A percentile compares a stretch with the other conserved stretches of the same genome.
Conservation (phyloP, 352 stramenopile genomes). For the Phytopythium kandeliae region DNA sequence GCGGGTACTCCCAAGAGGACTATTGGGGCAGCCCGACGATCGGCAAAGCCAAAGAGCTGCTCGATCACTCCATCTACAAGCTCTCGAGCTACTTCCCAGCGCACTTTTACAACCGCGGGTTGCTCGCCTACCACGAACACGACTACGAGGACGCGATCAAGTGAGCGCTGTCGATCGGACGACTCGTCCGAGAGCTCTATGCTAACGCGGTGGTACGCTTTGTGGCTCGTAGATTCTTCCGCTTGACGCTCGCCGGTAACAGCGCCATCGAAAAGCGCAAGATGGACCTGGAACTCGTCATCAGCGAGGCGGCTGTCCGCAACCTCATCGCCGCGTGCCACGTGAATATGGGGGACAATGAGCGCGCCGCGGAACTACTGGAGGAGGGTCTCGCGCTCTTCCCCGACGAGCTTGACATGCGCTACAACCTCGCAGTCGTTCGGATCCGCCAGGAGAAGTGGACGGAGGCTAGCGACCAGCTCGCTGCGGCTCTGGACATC, state of each 20-base stretch:
- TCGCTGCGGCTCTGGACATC: slow-evolving; percentile 13
- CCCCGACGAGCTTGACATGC: slow-evolving; percentile 29
- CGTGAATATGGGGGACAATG: slow-evolving; percentile 15
- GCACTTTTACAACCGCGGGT: slow-evolving; percentile 34
- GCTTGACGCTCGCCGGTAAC: slow-evolving; percentile 26
- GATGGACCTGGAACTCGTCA: slow-evolving; percentile 35
- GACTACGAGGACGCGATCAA: slow-evolving; percentile 30
- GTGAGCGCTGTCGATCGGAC: background rate
- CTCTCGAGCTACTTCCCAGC: slow-evolving; percentile 21
- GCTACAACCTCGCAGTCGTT: slow-evolving; percentile 44
- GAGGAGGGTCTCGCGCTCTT: slow-evolving; percentile 27
- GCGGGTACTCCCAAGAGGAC: slow-evolving; percentile 6
- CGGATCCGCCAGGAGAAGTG: slow-evolving; percentile 14
- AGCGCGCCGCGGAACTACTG: slow-evolving; percentile 26
- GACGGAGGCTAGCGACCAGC: slow-evolving; percentile 14
- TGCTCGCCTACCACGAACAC: slow-evolving; percentile 23
- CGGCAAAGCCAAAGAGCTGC: slow-evolving; percentile 11
- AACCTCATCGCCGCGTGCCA: slow-evolving; percentile 45
- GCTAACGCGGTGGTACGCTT: too few species aligned
- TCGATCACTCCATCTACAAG: slow-evolving; percentile 28
- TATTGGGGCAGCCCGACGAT: slow-evolving; percentile 27
- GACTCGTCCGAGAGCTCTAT: background rate
- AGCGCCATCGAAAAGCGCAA: slow-evolving; percentile 17
- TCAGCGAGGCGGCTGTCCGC: slow-evolving; percentile 25
- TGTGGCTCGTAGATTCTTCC: slow-evolving; percentile 13